Evolutionary conservation across 768 basidiomycete genomes (phyloP).

Genomic region (Tylopilus vinaceipallidus): DNA sequence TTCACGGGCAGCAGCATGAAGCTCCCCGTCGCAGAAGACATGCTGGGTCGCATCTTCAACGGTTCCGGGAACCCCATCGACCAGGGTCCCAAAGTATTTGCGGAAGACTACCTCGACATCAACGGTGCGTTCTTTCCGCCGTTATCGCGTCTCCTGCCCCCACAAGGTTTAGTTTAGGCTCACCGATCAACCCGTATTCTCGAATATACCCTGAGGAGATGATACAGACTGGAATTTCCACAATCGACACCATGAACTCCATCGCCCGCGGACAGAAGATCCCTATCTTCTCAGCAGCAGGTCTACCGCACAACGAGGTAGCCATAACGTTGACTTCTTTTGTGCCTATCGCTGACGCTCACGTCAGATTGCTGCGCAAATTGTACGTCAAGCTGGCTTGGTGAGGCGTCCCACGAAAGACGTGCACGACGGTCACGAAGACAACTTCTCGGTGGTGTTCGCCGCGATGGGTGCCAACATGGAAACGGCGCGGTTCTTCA

Average conservation of each 20-base stretch:
- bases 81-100: conserved; percentile 97
- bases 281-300: conserved; percentile 98
- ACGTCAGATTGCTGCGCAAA: conserved; percentile 95
- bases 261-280: conserved; percentile 99
- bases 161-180: conserved; percentile 53
- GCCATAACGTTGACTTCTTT: conserved; percentile 21
- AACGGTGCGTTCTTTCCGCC: conserved; percentile 65
- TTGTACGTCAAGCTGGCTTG: conserved; percentile 97
- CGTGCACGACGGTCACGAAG: conserved; percentile 98
- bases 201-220: conserved; percentile 99
- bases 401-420: conserved; percentile 97
- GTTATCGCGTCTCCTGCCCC: neutral
- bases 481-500: conserved; percentile 99
- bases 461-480: conserved; percentile 99
- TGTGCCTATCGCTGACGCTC: conserved; percentile 22
- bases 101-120: conserved; percentile 98
- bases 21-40: conserved; percentile 96
- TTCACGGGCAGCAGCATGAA: conserved; percentile 99
- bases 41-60: conserved; percentile 99
- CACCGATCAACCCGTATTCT: conserved; percentile 95
- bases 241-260: conserved; percentile 97
- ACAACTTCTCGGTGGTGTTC: conserved; percentile 99
- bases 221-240: conserved; percentile 99
- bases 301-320: conserved; percentile 98
- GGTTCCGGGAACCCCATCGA: conserved; percentile 98